These are phyloP conservation scores for Zarea fungicola DNA, from an alignment of 2,329 filamentous ascomycete genomes.

Conservation along the genomic window DNA sequence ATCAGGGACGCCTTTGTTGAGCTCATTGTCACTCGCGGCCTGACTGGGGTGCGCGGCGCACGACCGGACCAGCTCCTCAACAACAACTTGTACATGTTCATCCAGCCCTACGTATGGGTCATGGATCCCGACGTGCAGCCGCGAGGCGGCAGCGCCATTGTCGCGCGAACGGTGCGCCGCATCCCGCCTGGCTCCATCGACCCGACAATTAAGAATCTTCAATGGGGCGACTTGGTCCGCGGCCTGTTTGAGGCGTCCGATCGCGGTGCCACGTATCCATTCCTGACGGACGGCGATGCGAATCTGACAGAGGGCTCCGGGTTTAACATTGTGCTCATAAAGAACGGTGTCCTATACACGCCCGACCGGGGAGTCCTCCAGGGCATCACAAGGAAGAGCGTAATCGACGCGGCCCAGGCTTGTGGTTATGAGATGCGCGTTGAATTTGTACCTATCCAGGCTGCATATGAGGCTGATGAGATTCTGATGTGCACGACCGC, in stretches of 20 bases:
- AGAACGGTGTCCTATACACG: constrained; percentile 39
- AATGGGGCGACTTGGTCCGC: constrained; percentile 44
- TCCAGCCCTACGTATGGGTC: constrained; percentile 45
- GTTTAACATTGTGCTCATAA: constrained; percentile 43
- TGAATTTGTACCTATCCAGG: constrained; percentile 37
- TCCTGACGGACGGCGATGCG: constrained; percentile 44
- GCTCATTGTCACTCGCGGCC: constrained; percentile 45
- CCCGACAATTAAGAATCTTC: constrained; percentile 46
- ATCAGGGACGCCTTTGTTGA: constrained; percentile 47
- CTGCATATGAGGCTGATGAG: constrained; percentile 40
- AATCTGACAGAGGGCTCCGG: constrained; percentile 47
- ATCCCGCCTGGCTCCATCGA: constrained; percentile 42
- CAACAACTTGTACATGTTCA: constrained; percentile 18
- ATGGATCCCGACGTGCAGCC: constrained; percentile 41
- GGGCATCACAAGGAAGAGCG: constrained; percentile 44
- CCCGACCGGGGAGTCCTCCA: constrained; percentile 42
- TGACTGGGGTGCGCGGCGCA: constrained; percentile 34
- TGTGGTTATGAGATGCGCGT: constrained; percentile 30
- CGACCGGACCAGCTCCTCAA: constrained; percentile 29
- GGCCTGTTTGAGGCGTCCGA: constrained; percentile 42
- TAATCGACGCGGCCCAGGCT: constrained; percentile 35
- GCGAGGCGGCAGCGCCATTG: constrained; percentile 31
- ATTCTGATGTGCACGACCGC: constrained; percentile 50
- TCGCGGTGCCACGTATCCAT: constrained; percentile 41
- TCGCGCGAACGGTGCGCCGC: constrained; percentile 41